These are phyloP conservation scores for Cucurbita argyrosperma DNA, from an alignment of 306 rosid genomes.

Conservation along the genomic window DNA sequence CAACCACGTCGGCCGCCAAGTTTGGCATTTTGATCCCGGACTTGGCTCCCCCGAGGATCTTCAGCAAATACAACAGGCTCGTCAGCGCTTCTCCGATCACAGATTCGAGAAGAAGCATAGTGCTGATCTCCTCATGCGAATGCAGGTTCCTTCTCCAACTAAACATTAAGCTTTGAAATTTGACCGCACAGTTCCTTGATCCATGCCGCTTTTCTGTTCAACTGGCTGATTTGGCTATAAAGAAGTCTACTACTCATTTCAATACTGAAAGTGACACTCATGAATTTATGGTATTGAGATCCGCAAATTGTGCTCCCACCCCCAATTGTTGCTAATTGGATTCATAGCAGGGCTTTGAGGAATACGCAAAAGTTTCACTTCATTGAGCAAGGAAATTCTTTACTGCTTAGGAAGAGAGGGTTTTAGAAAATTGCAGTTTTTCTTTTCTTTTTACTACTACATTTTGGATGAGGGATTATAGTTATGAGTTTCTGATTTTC, in stretches of 20 bases:
- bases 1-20: conserved; percentile 24
- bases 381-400: background rate
- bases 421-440: background rate
- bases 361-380: background rate
- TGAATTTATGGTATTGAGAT: background rate
- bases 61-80: conserved; percentile 17
- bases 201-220: too few species aligned
- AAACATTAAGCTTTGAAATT: background rate
- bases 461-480: background rate
- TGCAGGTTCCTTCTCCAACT: conserved; percentile 12
- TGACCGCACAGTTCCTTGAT: background rate
- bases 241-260: background rate
- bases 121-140: conserved; percentile 26
- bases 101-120: conserved; percentile 24
- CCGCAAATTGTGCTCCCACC: background rate
- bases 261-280: background rate
- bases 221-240: too few species aligned
- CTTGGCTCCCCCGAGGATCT: conserved; percentile 20
- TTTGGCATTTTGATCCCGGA: conserved; percentile 25
- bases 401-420: background rate
- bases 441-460: background rate
- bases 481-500: background rate
- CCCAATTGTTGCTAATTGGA: background rate
- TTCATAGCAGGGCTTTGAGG: background rate
- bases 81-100: conserved; percentile 13